Percentiles rank a stretch among this genome's conserved stretches.
phyloP scores from a whole-genome alignment of 1,284 basidiomycete genomes.

The Cryptococcus deneoformans region DNA sequence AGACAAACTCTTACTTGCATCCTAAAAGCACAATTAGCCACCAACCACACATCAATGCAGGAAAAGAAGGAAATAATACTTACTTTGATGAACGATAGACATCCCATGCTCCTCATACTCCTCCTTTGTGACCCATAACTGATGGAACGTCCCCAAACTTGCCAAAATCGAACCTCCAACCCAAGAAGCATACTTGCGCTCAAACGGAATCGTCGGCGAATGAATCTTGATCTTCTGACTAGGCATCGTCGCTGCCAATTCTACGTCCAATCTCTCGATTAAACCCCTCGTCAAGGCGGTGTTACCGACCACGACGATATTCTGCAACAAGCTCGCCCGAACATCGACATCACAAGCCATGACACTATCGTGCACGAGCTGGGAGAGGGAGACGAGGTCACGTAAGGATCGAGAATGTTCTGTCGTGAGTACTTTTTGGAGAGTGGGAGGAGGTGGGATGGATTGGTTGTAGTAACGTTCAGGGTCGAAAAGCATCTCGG shows the following conservation, averaged over 20 bases:
- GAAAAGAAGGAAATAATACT: too few species aligned
- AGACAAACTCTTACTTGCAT: too few species aligned
- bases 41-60: too few species aligned
- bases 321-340: slow-evolving; percentile 81
- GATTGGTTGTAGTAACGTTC: slow-evolving; percentile 60
- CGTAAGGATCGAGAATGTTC: slow-evolving; percentile 61
- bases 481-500: slow-evolving; percentile 88
- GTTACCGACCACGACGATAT: slow-evolving; percentile 93
- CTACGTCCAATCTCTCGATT: slow-evolving; percentile 75
- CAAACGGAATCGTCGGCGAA: slow-evolving; percentile 80
- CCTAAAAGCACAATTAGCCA: too few species aligned
- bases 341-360: slow-evolving; percentile 87
- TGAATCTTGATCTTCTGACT: slow-evolving; percentile 76
- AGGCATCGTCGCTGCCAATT: slow-evolving; percentile 72
- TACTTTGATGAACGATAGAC: slow-evolving; percentile 47
- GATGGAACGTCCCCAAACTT: slow-evolving; percentile 93
- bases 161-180: slow-evolving; percentile 90
- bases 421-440: slow-evolving; percentile 41
- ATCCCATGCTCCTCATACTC: slow-evolving; percentile 70
- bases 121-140: slow-evolving; percentile 88
- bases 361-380: slow-evolving; percentile 75
- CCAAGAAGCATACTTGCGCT: slow-evolving; percentile 87
- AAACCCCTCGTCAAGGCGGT: slow-evolving; percentile 84
- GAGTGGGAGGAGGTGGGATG: slow-evolving; percentile 34
- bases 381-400: slow-evolving; percentile 60